These are phyloP conservation scores for Candida morakotiae DNA, from an alignment of 805 yeast species.

Conservation along the genomic window DNA sequence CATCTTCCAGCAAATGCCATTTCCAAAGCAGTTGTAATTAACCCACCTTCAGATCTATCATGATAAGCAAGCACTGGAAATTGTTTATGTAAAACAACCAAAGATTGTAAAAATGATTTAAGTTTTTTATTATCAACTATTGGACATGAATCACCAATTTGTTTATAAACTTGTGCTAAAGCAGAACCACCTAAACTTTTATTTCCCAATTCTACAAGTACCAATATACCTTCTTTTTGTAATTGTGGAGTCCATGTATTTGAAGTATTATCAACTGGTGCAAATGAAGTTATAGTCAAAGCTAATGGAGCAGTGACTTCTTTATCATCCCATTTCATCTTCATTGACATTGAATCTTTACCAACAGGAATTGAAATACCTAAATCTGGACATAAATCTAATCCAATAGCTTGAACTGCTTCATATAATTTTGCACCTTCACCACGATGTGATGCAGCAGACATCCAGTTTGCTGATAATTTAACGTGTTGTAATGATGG, in stretches of 20 bases:
- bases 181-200: slow-evolving; percentile 88
- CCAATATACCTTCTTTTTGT: slow-evolving; percentile 57
- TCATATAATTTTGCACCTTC: slow-evolving; percentile 94
- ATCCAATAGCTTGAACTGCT: slow-evolving; percentile 94
- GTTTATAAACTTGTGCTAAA: slow-evolving; percentile 86
- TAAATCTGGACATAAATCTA: slow-evolving; percentile 89
- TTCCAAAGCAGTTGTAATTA: slow-evolving; percentile 77
- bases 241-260: slow-evolving; percentile 95
- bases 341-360: slow-evolving; percentile 98
- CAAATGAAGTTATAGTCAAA: slow-evolving; percentile 85
- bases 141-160: slow-evolving; percentile 81
- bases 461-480: slow-evolving; percentile 98
- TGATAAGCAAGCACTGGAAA: slow-evolving; percentile 81
- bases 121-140: slow-evolving; percentile 66
- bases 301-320: slow-evolving; percentile 96
- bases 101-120: slow-evolving; percentile 65
- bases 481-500: slow-evolving; percentile 70
- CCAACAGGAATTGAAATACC: slow-evolving; percentile 96
- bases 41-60: slow-evolving; percentile 96
- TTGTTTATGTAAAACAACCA: slow-evolving; percentile 65
- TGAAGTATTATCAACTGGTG: slow-evolving; percentile 78
- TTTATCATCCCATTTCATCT: slow-evolving; percentile 92
- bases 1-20: slow-evolving; percentile 97
- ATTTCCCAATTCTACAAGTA: slow-evolving; percentile 71
- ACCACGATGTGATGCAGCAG: slow-evolving; percentile 91